phyloP scores from a whole-genome alignment of 805 yeast genomes.

The Cyberlindnera xishuangbannaensis region DNA sequence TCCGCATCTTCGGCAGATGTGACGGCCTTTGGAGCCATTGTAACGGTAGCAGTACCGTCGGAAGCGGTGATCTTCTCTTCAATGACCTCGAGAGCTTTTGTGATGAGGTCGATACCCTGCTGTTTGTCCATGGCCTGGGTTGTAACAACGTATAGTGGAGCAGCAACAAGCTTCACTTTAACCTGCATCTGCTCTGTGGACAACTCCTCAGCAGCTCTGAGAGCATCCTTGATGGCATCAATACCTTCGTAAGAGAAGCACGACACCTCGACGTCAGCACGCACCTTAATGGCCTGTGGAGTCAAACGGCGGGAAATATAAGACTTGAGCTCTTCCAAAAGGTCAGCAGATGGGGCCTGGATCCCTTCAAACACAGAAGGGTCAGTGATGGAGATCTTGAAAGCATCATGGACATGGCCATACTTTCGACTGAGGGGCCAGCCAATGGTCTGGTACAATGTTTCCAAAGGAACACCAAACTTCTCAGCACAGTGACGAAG shows the following conservation, averaged over 20 bases:
- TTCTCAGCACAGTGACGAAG: slow-evolving; percentile 98
- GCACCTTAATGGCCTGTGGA: slow-evolving; percentile 95
- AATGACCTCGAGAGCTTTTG: slow-evolving; percentile 74
- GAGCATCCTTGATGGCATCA: slow-evolving; percentile 90
- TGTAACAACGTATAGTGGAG: slow-evolving; percentile 91
- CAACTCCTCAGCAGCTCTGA: slow-evolving; percentile 77
- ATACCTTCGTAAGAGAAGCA: slow-evolving; percentile 97
- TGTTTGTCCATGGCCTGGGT: slow-evolving; percentile 90
- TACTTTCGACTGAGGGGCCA: slow-evolving; percentile 96
- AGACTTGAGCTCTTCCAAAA: slow-evolving; percentile 76
- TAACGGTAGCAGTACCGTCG: slow-evolving; percentile 86
- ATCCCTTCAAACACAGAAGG: slow-evolving; percentile 77
- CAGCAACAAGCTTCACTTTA: slow-evolving; percentile 93
- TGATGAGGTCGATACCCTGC: slow-evolving; percentile 76
- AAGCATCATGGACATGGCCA: slow-evolving; percentile 97
- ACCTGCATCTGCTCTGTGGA: slow-evolving; percentile 83
- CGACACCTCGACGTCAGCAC: slow-evolving; percentile 98
- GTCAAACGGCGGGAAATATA: slow-evolving; percentile 92
- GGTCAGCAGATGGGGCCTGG: slow-evolving; percentile 62
- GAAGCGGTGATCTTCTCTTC: slow-evolving; percentile 59
- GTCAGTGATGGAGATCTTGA: slow-evolving; percentile 92
- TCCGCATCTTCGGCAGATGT: slow-evolving; percentile 98
- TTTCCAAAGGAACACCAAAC: slow-evolving; percentile 81
- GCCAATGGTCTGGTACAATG: slow-evolving; percentile 80
- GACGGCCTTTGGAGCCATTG: slow-evolving; percentile 98